phyloP scores from a whole-genome alignment of 2,329 filamentous ascomycete species.

The Colletotrichum navitas region DNA sequence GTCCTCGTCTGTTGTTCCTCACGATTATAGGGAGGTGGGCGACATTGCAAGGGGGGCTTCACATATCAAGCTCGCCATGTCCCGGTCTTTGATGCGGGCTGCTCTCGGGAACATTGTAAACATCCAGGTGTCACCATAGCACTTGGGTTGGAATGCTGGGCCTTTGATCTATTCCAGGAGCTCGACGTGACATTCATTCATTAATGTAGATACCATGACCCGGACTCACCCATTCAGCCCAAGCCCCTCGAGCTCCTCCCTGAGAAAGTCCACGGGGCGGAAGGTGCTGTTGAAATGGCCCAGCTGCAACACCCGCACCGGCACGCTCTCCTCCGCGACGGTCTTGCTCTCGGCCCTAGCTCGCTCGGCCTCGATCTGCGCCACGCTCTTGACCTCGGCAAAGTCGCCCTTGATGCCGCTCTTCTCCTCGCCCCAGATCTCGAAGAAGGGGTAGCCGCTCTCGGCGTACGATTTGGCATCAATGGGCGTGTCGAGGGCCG shows the following conservation, averaged over 20 bases:
- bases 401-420: slow-evolving; percentile 42
- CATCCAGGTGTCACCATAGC: background rate
- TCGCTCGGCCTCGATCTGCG: slow-evolving; percentile 40
- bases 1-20: background rate
- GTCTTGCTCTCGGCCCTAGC: slow-evolving; percentile 32
- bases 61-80: background rate
- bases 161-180: background rate
- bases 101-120: background rate
- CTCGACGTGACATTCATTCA: background rate
- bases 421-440: slow-evolving; percentile 43
- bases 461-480: slow-evolving; percentile 50
- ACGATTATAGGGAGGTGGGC: background rate
- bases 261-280: slow-evolving; percentile 34
- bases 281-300: slow-evolving; percentile 40
- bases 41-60: background rate
- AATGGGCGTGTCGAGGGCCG: slow-evolving; percentile 52
- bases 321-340: slow-evolving; percentile 32
- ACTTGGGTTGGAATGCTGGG: background rate
- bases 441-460: slow-evolving; percentile 54
- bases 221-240: background rate
- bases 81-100: background rate
- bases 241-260: slow-evolving; percentile 24
- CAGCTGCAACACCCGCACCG: slow-evolving; percentile 27
- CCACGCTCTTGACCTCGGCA: slow-evolving; percentile 43
- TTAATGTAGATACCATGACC: background rate